A percentile compares a stretch with the other conserved stretches of the same genome.
Evolutionary conservation across 495 filamentous ascomycete genomes (phyloP).

Genomic region (Penicillium bialowiezense): DNA sequence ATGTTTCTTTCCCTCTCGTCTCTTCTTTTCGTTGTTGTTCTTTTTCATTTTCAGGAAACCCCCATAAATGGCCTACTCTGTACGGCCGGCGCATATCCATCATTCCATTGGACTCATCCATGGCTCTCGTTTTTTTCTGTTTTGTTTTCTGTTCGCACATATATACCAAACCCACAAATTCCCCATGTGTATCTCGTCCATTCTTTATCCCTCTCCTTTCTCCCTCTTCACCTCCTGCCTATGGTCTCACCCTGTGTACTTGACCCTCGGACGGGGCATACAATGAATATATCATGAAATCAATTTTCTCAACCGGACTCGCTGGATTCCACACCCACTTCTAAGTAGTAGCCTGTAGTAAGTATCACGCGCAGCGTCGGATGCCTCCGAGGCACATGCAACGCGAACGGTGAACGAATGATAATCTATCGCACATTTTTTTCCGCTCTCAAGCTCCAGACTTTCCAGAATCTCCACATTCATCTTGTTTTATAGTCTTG

Average conservation of each 20-base stretch:
- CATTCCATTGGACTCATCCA: constrained; percentile 7
- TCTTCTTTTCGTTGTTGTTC: constrained; percentile 15
- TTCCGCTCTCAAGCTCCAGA: no score
- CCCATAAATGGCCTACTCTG: constrained; percentile 20
- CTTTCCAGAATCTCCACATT: no score
- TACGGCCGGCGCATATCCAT: constrained; percentile 30
- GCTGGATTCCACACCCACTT: no score
- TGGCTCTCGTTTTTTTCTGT: constrained; percentile 6
- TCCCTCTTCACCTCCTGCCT: constrained; percentile 3
- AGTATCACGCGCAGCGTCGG: no score
- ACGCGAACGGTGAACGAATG: background rate
- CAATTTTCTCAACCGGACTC: background rate
- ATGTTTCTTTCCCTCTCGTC: constrained; percentile 14
- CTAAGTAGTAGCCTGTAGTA: no score
- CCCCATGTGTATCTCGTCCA: constrained; percentile 19
- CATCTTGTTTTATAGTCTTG: background rate
- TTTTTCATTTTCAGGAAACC: constrained; percentile 20
- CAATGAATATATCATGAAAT: constrained; percentile 31
- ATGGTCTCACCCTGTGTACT: constrained; percentile 18
- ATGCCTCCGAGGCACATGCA: no score
- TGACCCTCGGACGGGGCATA: constrained; percentile 21
- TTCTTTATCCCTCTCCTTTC: constrained; percentile 13
- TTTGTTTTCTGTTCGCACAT: constrained; percentile 3
- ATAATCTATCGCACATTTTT: no score
- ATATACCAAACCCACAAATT: constrained; percentile 12